Evolutionary conservation across 768 basidiomycete genomes (phyloP), one percentile per base, ranked within the genome.

Genomic region (Cystobasidium tubakii): DNA sequence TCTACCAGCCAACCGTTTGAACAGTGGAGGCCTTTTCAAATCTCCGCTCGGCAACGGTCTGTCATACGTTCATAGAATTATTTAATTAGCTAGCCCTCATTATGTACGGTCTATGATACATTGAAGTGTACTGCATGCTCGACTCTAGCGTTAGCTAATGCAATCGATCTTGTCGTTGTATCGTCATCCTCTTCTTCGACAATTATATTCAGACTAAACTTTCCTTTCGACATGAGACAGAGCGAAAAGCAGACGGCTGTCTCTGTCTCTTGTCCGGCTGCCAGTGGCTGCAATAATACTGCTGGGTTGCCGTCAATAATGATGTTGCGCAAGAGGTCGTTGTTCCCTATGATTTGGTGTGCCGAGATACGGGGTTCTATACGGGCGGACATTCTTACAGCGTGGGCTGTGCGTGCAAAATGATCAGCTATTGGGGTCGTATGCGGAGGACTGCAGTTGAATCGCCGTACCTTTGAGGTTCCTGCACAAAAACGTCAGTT

Each of bases 201-300:
- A 4, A 21, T n/a, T 10, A 19, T 19, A 31, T 23, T 36, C 7
- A 71, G 4, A 29, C 10, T 60, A 36, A 57, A 71, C 6, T 2
- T 17, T 12, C 69, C 69, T 60, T 55, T 71, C 25, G 69, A 55
- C 7, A 71, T 7, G 25, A 71, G 33, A 46, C 55, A 71, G 33
- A 71, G 33, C 9, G 69, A 36, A 36, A 71, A 60, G 10, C 1
- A 9, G 3, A 44, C 54, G n/a, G 25, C 21, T n/a, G 9, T 67
- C 12, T 31, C 69, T 13, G 10, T 15, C 23, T 39, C 69, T 31
- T 57, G 21, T 6, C 54, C 66, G 9, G 66, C 17, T 6, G 6
- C 42, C 44, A 67, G 17, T 17, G 66, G 27, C 10, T 6, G n/a
- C 25, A 67, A 31, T 1, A 27, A 3, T 23, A 67, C 9, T 9